Percentiles rank a stretch among this genome's conserved stretches.
These are phyloP conservation scores for Ceratocystis ficicola DNA, from an alignment of 2,329 filamentous ascomycete genomes.

Conservation along the genomic window DNA sequence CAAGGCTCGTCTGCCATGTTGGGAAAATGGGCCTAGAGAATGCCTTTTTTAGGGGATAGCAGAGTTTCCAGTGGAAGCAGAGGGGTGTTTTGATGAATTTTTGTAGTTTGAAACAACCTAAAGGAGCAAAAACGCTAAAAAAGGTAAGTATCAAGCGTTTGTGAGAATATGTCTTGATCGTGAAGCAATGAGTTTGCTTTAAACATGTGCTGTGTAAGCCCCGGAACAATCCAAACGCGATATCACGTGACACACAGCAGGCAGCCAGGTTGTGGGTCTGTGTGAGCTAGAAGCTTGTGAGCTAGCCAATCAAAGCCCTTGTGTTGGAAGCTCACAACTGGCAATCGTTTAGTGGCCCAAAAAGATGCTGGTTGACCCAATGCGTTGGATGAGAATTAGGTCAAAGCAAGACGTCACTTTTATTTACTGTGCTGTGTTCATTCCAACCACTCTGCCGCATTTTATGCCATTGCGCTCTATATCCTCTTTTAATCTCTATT, in stretches of 20 bases:
- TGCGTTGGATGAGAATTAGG: not conserved
- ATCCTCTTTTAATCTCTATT: not conserved
- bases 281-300: not conserved
- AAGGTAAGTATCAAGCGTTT: too few species aligned
- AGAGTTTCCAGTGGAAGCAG: not conserved
- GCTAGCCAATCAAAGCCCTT: slow-evolving; percentile 1
- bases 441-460: not conserved
- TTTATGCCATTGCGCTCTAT: not conserved
- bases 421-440: not conserved
- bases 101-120: too few species aligned
- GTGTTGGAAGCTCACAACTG: not conserved
- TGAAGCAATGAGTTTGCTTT: too few species aligned
- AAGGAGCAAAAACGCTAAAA: too few species aligned
- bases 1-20: slow-evolving; percentile 4
- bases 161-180: too few species aligned
- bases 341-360: not conserved
- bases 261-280: not conserved
- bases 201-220: not conserved
- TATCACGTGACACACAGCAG: not conserved
- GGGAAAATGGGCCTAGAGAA: not conserved
- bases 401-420: not conserved
- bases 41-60: not conserved
- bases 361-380: not conserved
- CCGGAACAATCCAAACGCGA: not conserved
- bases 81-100: not conserved